Evolutionary conservation across 1,284 basidiomycete species (phyloP), one percentile per base, ranked within the genome.

Genomic region (Sparassis latifolia): DNA sequence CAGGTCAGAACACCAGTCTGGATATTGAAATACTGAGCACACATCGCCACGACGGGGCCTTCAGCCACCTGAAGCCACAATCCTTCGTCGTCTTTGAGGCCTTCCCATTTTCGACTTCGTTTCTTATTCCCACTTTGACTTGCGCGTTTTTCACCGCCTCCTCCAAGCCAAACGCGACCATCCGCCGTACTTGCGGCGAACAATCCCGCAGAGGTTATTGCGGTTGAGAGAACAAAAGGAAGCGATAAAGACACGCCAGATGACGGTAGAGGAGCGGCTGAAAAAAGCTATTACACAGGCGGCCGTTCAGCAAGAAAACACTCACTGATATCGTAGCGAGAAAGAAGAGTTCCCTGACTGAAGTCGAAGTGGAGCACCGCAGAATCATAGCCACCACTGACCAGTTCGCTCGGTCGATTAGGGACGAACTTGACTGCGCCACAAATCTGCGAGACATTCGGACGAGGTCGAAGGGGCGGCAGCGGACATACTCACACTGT

Each of bases 371-470:
- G 88, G 10, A 87, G 62, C 30, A 91, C 58, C 2, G 74, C 68
- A 42, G 74, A 78, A 58, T 91, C 89, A 58, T 86, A 91, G 2
- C 89, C 88, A 5, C 80, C 86, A 55, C 84, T 89, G 37, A 91
- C 73, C 28, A 89, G 60, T 63, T 91, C 87, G 49, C 70, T 73
- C 12, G 85, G 79, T 38, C 86, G 73, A 60, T 78, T 75, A 2
- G 85, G 82, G 51, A 90, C 78, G 61, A 88, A 89, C 51, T 72
- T 76, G 37, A 86, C 78, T 30, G 75, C 74, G 12, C 78, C 79
- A 49, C 84, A 86, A 12, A 90, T 79, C 88, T 91, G 58, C 5
- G 28, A 43, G 12, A 38, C 10, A 42, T 7, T 42, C 5, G 20
- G 27, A 42, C 40, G 7, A 12, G 35, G 7, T 7, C 12, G 35